Base-by-base conservation (phyloP, 306 rosid genomes). In the Inga laurina region DNA sequence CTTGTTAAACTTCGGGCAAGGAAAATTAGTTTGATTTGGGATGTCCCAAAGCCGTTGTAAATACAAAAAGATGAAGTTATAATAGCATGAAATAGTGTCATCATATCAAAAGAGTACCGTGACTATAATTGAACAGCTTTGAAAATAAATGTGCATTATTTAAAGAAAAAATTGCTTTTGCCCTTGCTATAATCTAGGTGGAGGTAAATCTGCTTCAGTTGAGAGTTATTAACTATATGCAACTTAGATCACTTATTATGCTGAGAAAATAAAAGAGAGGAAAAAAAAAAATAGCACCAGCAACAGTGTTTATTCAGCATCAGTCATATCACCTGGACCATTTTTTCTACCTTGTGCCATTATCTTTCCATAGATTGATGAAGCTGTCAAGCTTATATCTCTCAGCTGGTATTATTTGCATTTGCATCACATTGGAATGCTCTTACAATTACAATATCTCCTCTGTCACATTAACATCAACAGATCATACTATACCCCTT, bases 371-470 rank as follows among this genome's bases (percentile, higher is more conserved):
- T 27, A n/a, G 69, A 34, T n/a, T 59, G 37, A 44, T 9, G 72
- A 80, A 59, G 49, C 61, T 32, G 59, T 14, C 48, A 72, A 45
- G 44, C 64, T 75, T 48, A 39, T 81, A 48, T 57, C 34, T 73
- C 52, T 69, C 45, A 30, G 67, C 43, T 68, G 30, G 57, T 67
- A 39, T 51, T 32, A 52, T 86, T 82, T 82, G 66, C 82, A 83
- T 83, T 74, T 59, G 35, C 66, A 46, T 54, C 56, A 62, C 75
- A 45, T 71, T 59, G 48, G 51, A 71, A 72, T 54, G 61, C 79
- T 22, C 56, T 57, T 69, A 75, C 44, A 44, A 18, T 57, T n/a
- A 65, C 46, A 61, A 71, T 70, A 85, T 71, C 69, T 48, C 61
- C 74, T 75, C 72, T 32, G 76, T 13, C 76, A 74, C 56, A 84